A percentile compares a stretch with the other conserved stretches of the same genome.
These are phyloP conservation scores for Cornus florida DNA, from an alignment of 148 eudicot genomes.

Conservation along the genomic window DNA sequence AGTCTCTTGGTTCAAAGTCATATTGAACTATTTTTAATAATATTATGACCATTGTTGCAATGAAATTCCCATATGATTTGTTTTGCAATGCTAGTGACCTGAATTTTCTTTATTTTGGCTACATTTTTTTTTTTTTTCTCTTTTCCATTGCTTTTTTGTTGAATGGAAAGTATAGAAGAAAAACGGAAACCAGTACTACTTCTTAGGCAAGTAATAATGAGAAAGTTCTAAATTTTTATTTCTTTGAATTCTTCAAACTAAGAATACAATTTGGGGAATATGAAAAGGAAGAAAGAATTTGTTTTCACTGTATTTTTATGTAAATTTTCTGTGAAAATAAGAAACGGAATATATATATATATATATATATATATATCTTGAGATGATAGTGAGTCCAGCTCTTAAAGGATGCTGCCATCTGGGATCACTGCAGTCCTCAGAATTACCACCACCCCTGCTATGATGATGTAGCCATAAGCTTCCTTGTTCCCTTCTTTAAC, in stretches of 20 bases:
- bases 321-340: background rate
- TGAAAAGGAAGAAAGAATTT: background rate
- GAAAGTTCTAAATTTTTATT: background rate
- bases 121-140: too few species aligned
- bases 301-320: background rate
- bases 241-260: background rate
- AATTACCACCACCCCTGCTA: constrained; percentile 60
- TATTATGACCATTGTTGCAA: too few species aligned
- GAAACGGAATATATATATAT: too few species aligned
- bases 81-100: too few species aligned
- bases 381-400: constrained; percentile 35
- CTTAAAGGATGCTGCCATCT: constrained; percentile 55
- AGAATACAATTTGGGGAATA: background rate
- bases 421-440: constrained; percentile 54
- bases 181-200: background rate
- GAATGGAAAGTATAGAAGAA: background rate
- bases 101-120: too few species aligned
- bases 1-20: too few species aligned
- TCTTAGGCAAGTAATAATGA: background rate
- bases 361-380: too few species aligned
- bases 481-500: constrained; percentile 62
- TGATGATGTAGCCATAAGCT: constrained; percentile 58
- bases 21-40: too few species aligned
- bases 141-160: background rate
- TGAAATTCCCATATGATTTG: too few species aligned